Percentiles rank a stretch among this genome's conserved stretches.
These are phyloP conservation scores for Xylaria telfairii DNA, from an alignment of 495 filamentous ascomycete species.

Conservation along the genomic window DNA sequence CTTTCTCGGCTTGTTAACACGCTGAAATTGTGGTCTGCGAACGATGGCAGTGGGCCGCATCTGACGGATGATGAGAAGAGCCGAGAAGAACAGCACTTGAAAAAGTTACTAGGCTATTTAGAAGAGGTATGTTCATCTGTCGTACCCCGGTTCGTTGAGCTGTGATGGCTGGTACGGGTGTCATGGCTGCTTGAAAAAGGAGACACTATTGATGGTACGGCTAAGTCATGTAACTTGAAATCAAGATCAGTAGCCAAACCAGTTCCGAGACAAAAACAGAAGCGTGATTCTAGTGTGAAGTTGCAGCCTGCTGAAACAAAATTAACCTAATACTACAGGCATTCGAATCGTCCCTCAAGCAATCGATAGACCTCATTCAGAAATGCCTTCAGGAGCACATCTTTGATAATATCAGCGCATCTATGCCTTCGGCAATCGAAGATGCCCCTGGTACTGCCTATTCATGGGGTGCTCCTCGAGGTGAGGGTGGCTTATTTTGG, in stretches of 20 bases:
- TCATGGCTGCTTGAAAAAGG: slow-evolving; percentile 37
- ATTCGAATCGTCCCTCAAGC: slow-evolving; percentile 40
- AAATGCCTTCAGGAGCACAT: slow-evolving; percentile 51
- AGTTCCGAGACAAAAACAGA: not conserved
- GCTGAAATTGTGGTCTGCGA: slow-evolving; percentile 61
- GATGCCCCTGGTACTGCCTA: slow-evolving; percentile 48
- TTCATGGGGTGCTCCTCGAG: slow-evolving; percentile 56
- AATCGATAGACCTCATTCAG: slow-evolving; percentile 41
- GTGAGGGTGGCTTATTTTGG: slow-evolving; percentile 58
- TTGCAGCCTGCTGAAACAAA: not conserved
- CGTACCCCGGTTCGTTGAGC: slow-evolving; percentile 24
- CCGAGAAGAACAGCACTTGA: slow-evolving; percentile 48
- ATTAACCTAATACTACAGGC: slow-evolving; percentile 8
- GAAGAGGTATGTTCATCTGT: slow-evolving; percentile 47
- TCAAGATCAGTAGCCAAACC: not conserved
- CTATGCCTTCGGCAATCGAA: slow-evolving; percentile 45
- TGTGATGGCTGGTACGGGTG: slow-evolving; percentile 26
- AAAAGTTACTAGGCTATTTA: slow-evolving; percentile 49
- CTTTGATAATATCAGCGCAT: slow-evolving; percentile 49
- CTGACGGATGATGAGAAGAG: slow-evolving; percentile 51
- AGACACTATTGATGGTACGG: not conserved
- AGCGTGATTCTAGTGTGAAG: not conserved
- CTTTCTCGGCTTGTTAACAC: slow-evolving; percentile 64
- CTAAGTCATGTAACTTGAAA: slow-evolving; percentile 4
- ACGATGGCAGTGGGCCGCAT: slow-evolving; percentile 51